phyloP scores from a whole-genome alignment of 805 yeast genomes.

The Candida alai region DNA sequence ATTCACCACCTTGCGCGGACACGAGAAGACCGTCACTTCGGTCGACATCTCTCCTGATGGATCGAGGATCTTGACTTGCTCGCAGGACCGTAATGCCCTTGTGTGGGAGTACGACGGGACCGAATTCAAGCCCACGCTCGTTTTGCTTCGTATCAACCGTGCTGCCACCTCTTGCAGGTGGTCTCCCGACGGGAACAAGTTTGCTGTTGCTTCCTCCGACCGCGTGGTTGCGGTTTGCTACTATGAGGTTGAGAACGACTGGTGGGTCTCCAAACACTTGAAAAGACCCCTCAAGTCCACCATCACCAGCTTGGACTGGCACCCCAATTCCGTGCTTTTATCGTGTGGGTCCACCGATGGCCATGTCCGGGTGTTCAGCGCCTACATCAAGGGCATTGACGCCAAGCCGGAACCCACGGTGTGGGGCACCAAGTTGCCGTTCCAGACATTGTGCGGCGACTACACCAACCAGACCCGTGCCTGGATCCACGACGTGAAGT shows the following conservation, averaged over 20 bases:
- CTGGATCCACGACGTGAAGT: conserved; percentile 89
- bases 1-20: conserved; percentile 69
- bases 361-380: conserved; percentile 83
- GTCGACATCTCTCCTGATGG: conserved; percentile 88
- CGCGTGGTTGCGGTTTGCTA: conserved; percentile 93
- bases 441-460: conserved; percentile 87
- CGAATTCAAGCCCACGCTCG: conserved; percentile 79
- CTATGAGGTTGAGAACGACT: conserved; percentile 92
- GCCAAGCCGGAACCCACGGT: conserved; percentile 71
- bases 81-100: conserved; percentile 95
- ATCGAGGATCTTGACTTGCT: conserved; percentile 82
- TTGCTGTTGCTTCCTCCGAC: conserved; percentile 97
- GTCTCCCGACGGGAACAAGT: conserved; percentile 93
- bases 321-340: conserved; percentile 82
- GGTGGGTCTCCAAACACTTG: conserved; percentile 99
- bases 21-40: conserved; percentile 92
- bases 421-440: conserved; percentile 96
- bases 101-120: conserved; percentile 80
- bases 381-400: conserved; percentile 86
- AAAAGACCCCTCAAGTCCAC: conserved; percentile 93
- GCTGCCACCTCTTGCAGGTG: conserved; percentile 94
- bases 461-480: conserved; percentile 65
- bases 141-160: conserved; percentile 84
- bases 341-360: conserved; percentile 94
- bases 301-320: conserved; percentile 83